These are phyloP conservation scores for Corchorus olitorius DNA, from an alignment of 345 rosid species.

Conservation along the genomic window DNA sequence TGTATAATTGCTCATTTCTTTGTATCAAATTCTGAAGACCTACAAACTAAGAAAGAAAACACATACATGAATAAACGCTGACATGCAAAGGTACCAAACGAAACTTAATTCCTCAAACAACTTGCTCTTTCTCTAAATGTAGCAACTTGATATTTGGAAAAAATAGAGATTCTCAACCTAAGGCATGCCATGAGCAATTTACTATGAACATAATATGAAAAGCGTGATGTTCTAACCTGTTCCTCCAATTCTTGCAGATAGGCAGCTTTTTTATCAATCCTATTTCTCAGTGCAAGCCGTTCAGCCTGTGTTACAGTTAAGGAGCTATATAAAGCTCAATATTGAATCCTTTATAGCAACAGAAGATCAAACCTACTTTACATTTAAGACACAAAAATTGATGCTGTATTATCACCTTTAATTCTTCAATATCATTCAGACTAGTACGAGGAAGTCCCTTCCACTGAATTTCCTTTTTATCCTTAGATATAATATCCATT, in stretches of 20 bases:
- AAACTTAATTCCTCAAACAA: background rate
- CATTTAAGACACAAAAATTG: constrained; percentile 8
- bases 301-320: constrained; percentile 52
- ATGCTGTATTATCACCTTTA: constrained; percentile 64
- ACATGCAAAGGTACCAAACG: background rate
- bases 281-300: constrained; percentile 67
- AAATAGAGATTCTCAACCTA: constrained; percentile 1
- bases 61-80: constrained; percentile 14
- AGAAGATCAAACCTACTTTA: constrained; percentile 13
- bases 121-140: background rate
- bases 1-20: constrained; percentile 78
- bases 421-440: constrained; percentile 85
- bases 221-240: constrained; percentile 58
- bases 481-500: constrained; percentile 95
- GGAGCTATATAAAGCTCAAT: constrained; percentile 21
- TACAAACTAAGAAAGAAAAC: constrained; percentile 51
- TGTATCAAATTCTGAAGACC: constrained; percentile 88
- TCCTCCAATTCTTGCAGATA: constrained; percentile 92
- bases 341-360: constrained; percentile 24
- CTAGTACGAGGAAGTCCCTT: constrained; percentile 97
- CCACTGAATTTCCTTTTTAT: constrained; percentile 98
- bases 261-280: constrained; percentile 87
- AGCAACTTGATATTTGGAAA: background rate
- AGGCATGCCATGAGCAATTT: constrained; percentile 17
- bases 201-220: background rate